Evolutionary conservation across 257 asterid species (phyloP).

Genomic region (Solanum piurae): DNA sequence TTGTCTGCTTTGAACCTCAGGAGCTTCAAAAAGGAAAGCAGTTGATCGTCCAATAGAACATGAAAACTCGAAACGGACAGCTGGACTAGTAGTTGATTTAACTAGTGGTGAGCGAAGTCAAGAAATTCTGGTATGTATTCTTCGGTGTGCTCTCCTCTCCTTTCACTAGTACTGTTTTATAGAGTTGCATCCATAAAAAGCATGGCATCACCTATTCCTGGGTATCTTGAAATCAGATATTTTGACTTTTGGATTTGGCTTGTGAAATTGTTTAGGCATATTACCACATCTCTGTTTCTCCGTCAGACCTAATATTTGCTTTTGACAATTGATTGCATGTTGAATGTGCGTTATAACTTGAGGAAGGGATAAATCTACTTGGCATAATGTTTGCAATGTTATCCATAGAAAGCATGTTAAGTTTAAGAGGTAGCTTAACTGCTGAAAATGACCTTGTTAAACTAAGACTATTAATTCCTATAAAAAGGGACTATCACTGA

Average conservation of each 20-base stretch:
- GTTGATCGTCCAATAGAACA: constrained; percentile 24
- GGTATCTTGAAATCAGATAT: background rate
- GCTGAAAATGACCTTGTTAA: background rate
- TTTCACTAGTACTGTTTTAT: background rate
- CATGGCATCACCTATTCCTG: background rate
- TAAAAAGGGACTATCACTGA: background rate
- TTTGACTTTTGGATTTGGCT: background rate
- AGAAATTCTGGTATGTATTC: constrained; percentile 21
- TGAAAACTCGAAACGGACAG: constrained; percentile 35
- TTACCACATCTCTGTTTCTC: background rate
- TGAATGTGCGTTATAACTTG: background rate
- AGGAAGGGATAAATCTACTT: background rate
- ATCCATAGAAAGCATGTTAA: background rate
- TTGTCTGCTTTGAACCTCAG: background rate
- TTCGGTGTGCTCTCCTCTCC: background rate
- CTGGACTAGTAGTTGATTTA: constrained; percentile 12
- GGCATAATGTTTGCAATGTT: background rate
- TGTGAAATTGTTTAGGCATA: background rate
- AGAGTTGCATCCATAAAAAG: background rate
- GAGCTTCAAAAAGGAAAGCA: constrained; percentile 42
- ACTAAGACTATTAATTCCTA: background rate
- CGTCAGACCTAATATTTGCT: background rate
- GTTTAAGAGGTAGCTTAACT: background rate
- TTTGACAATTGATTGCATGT: background rate
- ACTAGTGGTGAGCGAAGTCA: constrained; percentile 8